These are phyloP conservation scores for Lipomyces yamanashiensis DNA, from an alignment of 805 yeast species.

Conservation along the genomic window DNA sequence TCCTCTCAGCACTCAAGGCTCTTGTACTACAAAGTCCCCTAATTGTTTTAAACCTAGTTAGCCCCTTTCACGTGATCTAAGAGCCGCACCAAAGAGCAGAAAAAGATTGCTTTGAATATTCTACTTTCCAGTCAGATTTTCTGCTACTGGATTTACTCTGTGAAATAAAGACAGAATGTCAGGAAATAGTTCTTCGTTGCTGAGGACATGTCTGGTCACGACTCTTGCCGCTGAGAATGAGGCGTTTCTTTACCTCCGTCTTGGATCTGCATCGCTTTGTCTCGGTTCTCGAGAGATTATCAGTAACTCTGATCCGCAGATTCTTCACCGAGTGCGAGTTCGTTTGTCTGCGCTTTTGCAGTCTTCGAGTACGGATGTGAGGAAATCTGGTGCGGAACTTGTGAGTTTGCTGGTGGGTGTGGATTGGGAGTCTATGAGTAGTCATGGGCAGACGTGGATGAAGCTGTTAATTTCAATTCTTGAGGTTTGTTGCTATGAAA, in stretches of 20 bases:
- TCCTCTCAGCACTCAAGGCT: not conserved
- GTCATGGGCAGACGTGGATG: slow-evolving; percentile 34
- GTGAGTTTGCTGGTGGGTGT: slow-evolving; percentile 11
- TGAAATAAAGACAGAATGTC: not conserved
- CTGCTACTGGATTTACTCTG: not conserved
- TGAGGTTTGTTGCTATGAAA: slow-evolving; percentile 14
- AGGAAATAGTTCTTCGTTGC: slow-evolving; percentile 10
- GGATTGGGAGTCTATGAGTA: slow-evolving; percentile 33
- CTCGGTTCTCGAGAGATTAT: slow-evolving; percentile 21
- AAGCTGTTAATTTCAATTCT: slow-evolving; percentile 20
- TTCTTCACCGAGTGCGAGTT: slow-evolving; percentile 29
- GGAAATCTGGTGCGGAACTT: slow-evolving; percentile 26
- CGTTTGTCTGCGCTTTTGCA: slow-evolving; percentile 32
- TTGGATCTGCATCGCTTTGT: slow-evolving; percentile 19
- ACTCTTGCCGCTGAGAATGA: slow-evolving; percentile 27
- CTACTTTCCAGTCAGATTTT: not conserved
- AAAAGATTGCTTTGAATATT: not conserved
- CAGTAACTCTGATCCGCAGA: slow-evolving; percentile 17
- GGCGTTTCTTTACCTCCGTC: slow-evolving; percentile 11
- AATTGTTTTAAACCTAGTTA: not conserved
- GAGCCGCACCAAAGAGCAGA: not conserved
- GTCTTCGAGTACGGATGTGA: slow-evolving; percentile 10
- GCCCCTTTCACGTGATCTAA: slow-evolving; percentile 15
- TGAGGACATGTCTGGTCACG: slow-evolving; percentile 22
- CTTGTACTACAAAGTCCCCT: not conserved